Base-by-base conservation (phyloP, 139 green algal species). In the Trebouxia sp. region DNA sequence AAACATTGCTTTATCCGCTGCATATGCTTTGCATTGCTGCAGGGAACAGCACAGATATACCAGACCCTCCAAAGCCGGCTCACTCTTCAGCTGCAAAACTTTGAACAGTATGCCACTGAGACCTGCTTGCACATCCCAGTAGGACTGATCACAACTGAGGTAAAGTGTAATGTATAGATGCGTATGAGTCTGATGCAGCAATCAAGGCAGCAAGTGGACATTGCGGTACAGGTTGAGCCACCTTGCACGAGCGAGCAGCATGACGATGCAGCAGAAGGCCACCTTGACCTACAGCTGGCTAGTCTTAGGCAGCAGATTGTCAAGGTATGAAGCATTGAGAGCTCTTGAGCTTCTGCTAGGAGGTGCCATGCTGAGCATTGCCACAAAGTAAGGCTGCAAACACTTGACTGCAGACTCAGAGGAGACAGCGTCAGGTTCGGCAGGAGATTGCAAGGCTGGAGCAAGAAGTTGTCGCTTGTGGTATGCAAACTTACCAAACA, bases 21-120 rank as follows among this genome's bases (percentile, higher is more conserved):
- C 4, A 22, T 58, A 5, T 6, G 26, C 50, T 22, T 28, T 56
- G 14, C 48, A 56, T 5, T n/a, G n/a, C 50, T 55, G 41, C 69
- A 77, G 69, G 69, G 69, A 5, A 77, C 41, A 38, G 69, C 69
- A 38, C 37, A 77, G 15, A 9, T 77, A 24, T 56, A 77, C 42
- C 35, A 39, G 11, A 56, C 20, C 11, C 41, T 77, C 10, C 69
- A 77, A 10, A 28, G 22, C 14, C 53, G 42, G n/a, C 41, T 77
- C 39, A 37, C 0, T 6, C 26, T 38, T 39, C 69, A 77, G 20
- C 69, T 77, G n/a, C 41, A 53, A 24, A 55, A 32, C 6, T 77
- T 51, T 51, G 69, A 77, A 24, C 24, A 53, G 26, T 77, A 56
- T 77, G 69, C 69, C 6, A 37, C n/a, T 6, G 41, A 77, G 26